Percentiles rank a stretch among this genome's conserved stretches.
Evolutionary conservation across 306 rosid genomes (phyloP).

Genomic region (Cucurbita pepo): DNA sequence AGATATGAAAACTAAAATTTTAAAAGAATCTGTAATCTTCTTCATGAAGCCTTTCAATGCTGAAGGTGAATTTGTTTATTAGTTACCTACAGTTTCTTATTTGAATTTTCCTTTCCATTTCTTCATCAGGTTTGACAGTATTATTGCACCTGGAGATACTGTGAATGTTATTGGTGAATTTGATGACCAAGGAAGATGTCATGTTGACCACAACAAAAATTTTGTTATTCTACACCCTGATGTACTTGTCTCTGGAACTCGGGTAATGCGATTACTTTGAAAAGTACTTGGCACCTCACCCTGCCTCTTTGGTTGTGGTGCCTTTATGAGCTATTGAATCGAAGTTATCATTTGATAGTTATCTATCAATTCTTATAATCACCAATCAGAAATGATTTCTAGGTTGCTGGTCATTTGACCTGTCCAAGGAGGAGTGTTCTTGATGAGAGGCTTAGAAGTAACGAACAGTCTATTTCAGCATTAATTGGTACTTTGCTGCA

Average conservation of each 20-base stretch:
- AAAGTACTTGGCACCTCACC: not conserved
- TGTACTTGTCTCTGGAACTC: constrained; percentile 65
- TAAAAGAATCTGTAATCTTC: not conserved
- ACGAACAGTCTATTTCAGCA: constrained; percentile 63
- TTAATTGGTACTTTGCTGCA: constrained; percentile 78
- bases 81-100: not conserved
- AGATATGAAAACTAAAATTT: not conserved
- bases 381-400: not conserved
- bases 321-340: constrained; percentile 2
- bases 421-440: constrained; percentile 81
- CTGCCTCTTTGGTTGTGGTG: not conserved
- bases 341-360: not conserved
- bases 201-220: constrained; percentile 48
- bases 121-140: constrained; percentile 49
- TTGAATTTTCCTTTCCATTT: not conserved
- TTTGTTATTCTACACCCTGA: constrained; percentile 73
- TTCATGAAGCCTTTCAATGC: not conserved
- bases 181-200: constrained; percentile 53
- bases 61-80: not conserved
- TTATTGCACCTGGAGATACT: constrained; percentile 78
- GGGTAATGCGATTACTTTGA: constrained; percentile 34
- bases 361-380: not conserved
- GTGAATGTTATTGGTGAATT: constrained; percentile 74
- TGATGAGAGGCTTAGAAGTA: constrained; percentile 70
- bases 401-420: constrained; percentile 72